A percentile compares a stretch with the other conserved stretches of the same genome.
Conservation (phyloP, 1,139 yeast genomes). For the Debaryomyces singareniensis region DNA sequence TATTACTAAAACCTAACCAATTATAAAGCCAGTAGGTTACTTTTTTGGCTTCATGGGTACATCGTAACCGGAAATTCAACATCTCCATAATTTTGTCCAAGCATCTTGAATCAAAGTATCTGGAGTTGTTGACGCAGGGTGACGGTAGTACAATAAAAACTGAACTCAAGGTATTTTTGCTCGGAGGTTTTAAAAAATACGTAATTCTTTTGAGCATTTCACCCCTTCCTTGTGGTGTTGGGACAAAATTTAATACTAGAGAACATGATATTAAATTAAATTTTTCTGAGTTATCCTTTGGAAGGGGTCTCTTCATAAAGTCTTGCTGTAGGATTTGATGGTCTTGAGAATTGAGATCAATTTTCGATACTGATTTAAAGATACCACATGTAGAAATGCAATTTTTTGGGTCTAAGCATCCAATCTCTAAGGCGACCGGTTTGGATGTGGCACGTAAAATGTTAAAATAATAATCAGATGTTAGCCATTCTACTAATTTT, state of each 20-base stretch:
- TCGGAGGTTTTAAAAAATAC: slow-evolving; percentile 42
- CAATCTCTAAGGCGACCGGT: slow-evolving; percentile 65
- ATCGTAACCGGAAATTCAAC: slow-evolving; percentile 50
- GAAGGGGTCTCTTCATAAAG: slow-evolving; percentile 73
- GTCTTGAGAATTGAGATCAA: slow-evolving; percentile 80
- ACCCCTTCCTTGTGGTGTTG: slow-evolving; percentile 65
- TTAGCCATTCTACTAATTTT: slow-evolving; percentile 63
- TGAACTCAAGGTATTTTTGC: slow-evolving; percentile 17
- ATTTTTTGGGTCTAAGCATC: slow-evolving; percentile 67
- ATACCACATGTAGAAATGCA: slow-evolving; percentile 54
- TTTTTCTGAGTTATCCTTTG: slow-evolving; percentile 32
- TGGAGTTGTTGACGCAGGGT: slow-evolving; percentile 78
- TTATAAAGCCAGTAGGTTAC: slow-evolving; percentile 72
- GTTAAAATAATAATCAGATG: slow-evolving; percentile 8
- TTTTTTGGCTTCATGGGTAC: slow-evolving; percentile 58
- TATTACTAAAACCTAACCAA: slow-evolving; percentile 29
- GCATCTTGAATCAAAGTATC: slow-evolving; percentile 55
- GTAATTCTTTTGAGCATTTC: slow-evolving; percentile 64
- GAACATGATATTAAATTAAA: slow-evolving; percentile 77
- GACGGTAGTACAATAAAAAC: slow-evolving; percentile 80
- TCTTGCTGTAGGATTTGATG: slow-evolving; percentile 69
- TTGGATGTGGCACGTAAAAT: slow-evolving; percentile 7
- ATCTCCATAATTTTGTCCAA: slow-evolving; percentile 42
- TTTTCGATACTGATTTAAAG: slow-evolving; percentile 47
- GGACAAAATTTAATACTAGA: slow-evolving; percentile 82